Evolutionary conservation across 257 asterid species (phyloP).

Genomic region (Catharanthus roseus): DNA sequence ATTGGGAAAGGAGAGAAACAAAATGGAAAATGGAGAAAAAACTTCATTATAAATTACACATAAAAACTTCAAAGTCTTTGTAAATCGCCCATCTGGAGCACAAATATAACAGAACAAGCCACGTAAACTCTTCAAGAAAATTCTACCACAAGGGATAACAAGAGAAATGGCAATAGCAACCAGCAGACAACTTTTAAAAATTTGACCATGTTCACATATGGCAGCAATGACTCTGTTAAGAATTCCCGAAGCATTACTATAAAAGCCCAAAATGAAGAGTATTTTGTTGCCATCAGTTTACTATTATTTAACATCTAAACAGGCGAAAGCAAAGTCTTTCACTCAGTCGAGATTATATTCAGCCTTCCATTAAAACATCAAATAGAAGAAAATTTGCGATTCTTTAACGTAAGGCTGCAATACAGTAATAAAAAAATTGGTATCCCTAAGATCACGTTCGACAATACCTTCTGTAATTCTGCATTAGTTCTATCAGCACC

Average conservation of each 20-base stretch:
- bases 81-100: neutral
- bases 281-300: neutral
- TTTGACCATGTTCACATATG: neutral
- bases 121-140: neutral
- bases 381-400: neutral
- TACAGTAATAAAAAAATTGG: neutral
- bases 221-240: neutral
- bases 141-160: neutral
- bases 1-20: neutral
- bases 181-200: neutral
- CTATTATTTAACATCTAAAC: neutral
- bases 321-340: neutral
- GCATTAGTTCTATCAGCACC: constrained; percentile 46
- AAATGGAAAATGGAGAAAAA: neutral
- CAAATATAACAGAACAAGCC: neutral
- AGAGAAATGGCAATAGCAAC: neutral
- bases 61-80: neutral
- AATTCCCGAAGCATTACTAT: neutral
- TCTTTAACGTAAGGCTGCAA: neutral
- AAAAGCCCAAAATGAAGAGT: neutral
- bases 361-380: neutral
- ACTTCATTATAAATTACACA: neutral
- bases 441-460: neutral
- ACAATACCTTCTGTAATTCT: constrained; percentile 50
- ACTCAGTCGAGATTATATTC: neutral